These are phyloP conservation scores for Jatropha curcas DNA, from an alignment of 345 rosid genomes.

Conservation along the genomic window DNA sequence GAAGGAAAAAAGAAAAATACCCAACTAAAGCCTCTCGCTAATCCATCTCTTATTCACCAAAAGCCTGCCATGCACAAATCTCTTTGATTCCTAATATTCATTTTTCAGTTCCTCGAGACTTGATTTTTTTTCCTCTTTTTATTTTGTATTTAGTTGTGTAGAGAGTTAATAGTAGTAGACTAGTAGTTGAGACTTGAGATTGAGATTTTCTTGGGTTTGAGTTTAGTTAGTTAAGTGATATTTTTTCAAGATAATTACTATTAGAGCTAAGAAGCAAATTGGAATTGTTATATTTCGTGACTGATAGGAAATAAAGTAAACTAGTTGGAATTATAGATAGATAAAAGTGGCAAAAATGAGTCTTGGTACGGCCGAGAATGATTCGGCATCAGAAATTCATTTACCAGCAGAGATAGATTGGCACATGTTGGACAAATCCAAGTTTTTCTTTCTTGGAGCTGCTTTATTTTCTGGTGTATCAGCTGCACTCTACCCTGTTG, in stretches of 20 bases:
- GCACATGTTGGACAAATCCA: slow-evolving; percentile 97
- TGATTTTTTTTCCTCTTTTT: not conserved
- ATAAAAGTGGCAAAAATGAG: slow-evolving; percentile 78
- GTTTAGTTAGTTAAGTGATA: not conserved
- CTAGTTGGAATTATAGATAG: not conserved
- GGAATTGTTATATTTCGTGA: not conserved
- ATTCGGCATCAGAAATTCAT: slow-evolving; percentile 69
- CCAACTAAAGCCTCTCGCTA: not conserved
- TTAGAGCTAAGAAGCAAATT: not conserved
- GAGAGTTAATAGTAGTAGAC: not conserved
- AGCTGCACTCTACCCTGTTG: slow-evolving; percentile 80
- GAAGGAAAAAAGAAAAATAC: slow-evolving; percentile 23
- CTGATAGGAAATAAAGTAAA: slow-evolving; percentile 5
- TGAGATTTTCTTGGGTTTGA: not conserved
- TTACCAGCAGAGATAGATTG: slow-evolving; percentile 87
- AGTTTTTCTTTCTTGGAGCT: slow-evolving; percentile 83
- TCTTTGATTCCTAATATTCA: not conserved
- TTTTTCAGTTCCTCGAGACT: not conserved
- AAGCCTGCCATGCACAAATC: no score
- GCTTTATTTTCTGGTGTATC: slow-evolving; percentile 90
- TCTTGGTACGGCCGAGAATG: slow-evolving; percentile 73
- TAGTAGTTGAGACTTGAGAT: not conserved
- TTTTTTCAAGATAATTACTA: not conserved
- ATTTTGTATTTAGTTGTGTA: not conserved
- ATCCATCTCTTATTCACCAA: no score